Base-by-base conservation (phyloP, 768 basidiomycete genomes). In the Trametes cingulata region DNA sequence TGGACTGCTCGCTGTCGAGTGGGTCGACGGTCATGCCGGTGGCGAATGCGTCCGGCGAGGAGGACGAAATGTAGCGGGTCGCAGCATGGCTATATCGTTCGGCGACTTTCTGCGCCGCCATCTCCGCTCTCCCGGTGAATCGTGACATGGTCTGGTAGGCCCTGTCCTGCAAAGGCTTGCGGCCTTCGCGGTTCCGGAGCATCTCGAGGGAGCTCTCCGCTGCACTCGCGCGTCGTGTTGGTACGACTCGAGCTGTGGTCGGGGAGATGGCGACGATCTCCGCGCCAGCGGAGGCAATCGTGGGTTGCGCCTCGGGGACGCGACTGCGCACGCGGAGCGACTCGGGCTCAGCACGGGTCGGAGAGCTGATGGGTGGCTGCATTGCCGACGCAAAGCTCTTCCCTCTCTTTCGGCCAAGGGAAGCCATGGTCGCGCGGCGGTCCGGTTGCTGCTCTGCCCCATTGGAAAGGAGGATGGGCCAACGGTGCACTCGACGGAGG, bases 401-500 rank as follows among this genome's bases (percentile, higher is more conserved):
- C 8, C 66, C 66, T 22, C 66, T 64, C 37, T 63, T 65, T 43
- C 62, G 62, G 1, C 65, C 65, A 20, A 66, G 58, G 4, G 62
- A 63, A 6, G 62, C 56, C 55, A 48, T 55, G 14, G 29, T 45
- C 17, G 57, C 33, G 10, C 56, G 58, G 2, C 52, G 53, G 1
- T 56, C 53, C 6, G 49, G 54, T 4, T 52, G 61, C n/a, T 47
- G 37, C 15, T 41, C 59, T 8, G 25, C 41, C 13, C 33, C 27
- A 9, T 56, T 59, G 15, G 53, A 39, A 74, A 87, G 74, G 50
- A 91, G 82, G 43, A 95, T 76, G 0, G 96, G 97, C 80, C 88
- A 98, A n/a, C 95, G 86, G 70, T 97, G 93, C 0, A 98, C 88
- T 41, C 97, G 81, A 13, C 93, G 87, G 15, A 99, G 79, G 71